phyloP scores from a whole-genome alignment of 2,329 filamentous ascomycete species.

The Colletotrichum ledebouriae region DNA sequence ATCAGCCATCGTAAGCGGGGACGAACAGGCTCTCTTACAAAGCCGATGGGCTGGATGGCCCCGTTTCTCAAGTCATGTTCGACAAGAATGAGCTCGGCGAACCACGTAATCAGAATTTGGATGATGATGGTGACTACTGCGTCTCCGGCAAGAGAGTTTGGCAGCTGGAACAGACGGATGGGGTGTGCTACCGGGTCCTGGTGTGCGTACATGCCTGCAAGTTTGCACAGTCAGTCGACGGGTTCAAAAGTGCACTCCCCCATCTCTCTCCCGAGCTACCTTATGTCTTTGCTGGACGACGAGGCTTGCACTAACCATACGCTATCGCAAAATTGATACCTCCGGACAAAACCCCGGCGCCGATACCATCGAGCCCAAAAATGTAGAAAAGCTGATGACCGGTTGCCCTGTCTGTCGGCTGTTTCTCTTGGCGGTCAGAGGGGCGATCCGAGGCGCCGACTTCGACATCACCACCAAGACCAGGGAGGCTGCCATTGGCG shows the following conservation, averaged over 20 bases:
- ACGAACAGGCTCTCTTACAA: constrained; percentile 53
- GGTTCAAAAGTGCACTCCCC: neutral
- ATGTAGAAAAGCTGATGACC: constrained; percentile 63
- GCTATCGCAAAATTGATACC: constrained; percentile 66
- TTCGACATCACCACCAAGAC: constrained; percentile 15
- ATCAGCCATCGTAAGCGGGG: constrained; percentile 59
- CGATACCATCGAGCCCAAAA: constrained; percentile 61
- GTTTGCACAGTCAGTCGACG: neutral
- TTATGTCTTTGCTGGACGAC: neutral
- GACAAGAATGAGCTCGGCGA: constrained; percentile 62
- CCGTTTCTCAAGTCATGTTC: constrained; percentile 60
- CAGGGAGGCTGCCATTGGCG: neutral
- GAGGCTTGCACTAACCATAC: constrained; percentile 56
- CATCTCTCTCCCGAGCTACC: too few species aligned
- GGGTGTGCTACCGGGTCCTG: constrained; percentile 53
- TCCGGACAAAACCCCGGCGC: constrained; percentile 61
- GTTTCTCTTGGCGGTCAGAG: constrained; percentile 27
- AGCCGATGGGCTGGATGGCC: constrained; percentile 62
- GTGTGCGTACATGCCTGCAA: constrained; percentile 62
- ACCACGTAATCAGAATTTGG: constrained; percentile 65
- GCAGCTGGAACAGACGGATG: constrained; percentile 63
- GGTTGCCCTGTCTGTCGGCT: constrained; percentile 57
- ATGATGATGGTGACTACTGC: constrained; percentile 64
- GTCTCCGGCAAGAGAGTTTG: constrained; percentile 65
- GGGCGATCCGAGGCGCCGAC: neutral